Percentiles rank a stretch among this genome's conserved stretches.
phyloP scores from a whole-genome alignment of 352 stramenopile species.

The Globisporangium nodosum region DNA sequence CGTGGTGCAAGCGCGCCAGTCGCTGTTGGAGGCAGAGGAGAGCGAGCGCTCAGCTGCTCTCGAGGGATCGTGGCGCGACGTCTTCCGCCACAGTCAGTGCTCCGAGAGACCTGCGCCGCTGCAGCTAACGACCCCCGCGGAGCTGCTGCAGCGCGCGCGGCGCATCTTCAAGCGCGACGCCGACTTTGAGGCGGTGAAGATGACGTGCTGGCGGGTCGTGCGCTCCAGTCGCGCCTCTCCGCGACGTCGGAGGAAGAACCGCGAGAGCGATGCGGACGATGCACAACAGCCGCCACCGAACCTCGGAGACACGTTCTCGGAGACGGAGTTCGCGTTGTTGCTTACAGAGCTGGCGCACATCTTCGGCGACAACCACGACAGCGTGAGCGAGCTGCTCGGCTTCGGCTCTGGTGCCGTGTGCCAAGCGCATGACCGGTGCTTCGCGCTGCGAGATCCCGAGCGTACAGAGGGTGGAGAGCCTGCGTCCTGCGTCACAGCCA shows the following conservation, averaged over 20 bases:
- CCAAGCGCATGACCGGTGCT: conserved; percentile 11
- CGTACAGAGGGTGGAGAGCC: not conserved
- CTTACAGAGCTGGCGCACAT: conserved; percentile 19
- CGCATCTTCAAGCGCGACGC: conserved; percentile 12
- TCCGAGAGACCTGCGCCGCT: not conserved
- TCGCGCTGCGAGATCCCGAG: not conserved
- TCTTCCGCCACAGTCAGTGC: conserved; percentile 19
- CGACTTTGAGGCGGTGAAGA: conserved; percentile 19
- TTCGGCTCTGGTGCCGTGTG: conserved; percentile 5
- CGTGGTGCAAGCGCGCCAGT: not conserved
- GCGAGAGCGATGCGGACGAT: conserved; percentile 4
- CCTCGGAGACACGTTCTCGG: conserved; percentile 4
- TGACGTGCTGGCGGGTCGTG: conserved; percentile 13
- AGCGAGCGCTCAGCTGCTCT: too few relatives aligned
- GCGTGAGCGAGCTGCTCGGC: conserved; percentile 20
- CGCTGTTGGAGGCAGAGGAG: too few relatives aligned
- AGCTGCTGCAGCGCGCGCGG: conserved; percentile 9
- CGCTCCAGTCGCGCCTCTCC: not conserved
- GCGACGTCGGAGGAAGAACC: not conserved
- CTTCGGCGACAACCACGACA: conserved; percentile 24
- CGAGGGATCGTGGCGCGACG: conserved; percentile 7
- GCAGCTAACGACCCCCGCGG: conserved; percentile 1
- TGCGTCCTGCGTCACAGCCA: conserved; percentile 9
- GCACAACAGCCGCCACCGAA: not conserved
- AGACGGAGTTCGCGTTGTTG: conserved; percentile 17